phyloP scores from a whole-genome alignment of 2,329 filamentous ascomycete species.

The Cercospora beticola region DNA sequence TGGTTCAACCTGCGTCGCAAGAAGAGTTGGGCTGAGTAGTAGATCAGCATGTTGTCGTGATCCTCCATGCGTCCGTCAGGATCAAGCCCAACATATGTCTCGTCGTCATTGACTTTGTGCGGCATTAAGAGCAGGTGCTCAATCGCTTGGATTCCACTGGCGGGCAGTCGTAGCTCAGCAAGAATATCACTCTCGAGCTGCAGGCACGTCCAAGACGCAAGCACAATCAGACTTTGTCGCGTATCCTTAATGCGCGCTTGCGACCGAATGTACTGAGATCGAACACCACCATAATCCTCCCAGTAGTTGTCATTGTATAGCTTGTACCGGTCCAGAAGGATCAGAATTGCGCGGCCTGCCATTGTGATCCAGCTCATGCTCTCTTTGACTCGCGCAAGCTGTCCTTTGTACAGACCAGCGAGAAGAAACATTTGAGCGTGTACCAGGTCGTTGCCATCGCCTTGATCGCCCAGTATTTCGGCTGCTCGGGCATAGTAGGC shows the following conservation, averaged over 20 bases:
- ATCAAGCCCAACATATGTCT: slow-evolving; percentile 30
- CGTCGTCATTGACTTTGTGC: slow-evolving; percentile 50
- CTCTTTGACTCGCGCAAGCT: slow-evolving; percentile 81
- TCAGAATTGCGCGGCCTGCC: slow-evolving; percentile 62
- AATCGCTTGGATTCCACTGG: slow-evolving; percentile 59
- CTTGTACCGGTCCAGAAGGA: slow-evolving; percentile 72
- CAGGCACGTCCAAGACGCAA: slow-evolving; percentile 90
- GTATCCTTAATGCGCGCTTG: slow-evolving; percentile 36
- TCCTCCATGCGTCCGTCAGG: slow-evolving; percentile 21
- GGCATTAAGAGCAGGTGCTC: slow-evolving; percentile 67
- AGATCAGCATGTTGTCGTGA: slow-evolving; percentile 51
- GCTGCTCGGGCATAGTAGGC: slow-evolving; percentile 86
- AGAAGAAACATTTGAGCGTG: slow-evolving; percentile 84
- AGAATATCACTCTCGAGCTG: slow-evolving; percentile 94
- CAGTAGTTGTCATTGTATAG: slow-evolving; percentile 39
- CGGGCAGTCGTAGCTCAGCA: slow-evolving; percentile 70
- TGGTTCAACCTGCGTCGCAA: slow-evolving; percentile 58
- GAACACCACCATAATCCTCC: slow-evolving; percentile 38
- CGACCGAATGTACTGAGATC: slow-evolving; percentile 33
- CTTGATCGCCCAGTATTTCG: slow-evolving; percentile 79
- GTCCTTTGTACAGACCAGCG: slow-evolving; percentile 84
- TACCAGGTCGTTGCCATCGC: slow-evolving; percentile 74
- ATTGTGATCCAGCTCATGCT: slow-evolving; percentile 71
- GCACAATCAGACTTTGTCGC: slow-evolving; percentile 45
- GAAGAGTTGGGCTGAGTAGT: slow-evolving; percentile 62